Evolutionary conservation across 306 rosid species (phyloP), one percentile per base, ranked within the genome.

Genomic region (Cucurbita argyrosperma): DNA sequence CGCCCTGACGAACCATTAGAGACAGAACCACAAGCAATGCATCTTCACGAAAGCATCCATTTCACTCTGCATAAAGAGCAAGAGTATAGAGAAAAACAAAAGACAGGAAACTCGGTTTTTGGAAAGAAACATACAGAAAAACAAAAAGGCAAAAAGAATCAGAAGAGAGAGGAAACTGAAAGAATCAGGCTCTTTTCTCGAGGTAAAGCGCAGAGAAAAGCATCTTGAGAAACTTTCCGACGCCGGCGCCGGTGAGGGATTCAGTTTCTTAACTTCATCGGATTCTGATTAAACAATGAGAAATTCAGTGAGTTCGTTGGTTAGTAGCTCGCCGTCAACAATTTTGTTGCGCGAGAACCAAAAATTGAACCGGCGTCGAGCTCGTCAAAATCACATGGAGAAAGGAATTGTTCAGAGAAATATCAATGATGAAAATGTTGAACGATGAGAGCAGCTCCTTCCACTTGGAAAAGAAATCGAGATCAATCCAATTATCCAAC

Each of bases 21-120:
- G 71, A 64, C 37, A 10, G 51, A 18, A 38, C 67, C 46, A 15
- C 11, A 61, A 64, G 51, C 35, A 40, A n/a, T 18, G 71, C 50
- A 30, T n/a, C 50, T 40, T 63, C 39, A 63, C 70, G 71, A 42
- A 64, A 64, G 51, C 71, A 18, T 64, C 52, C 71, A 64, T 64
- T 42, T 64, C 52, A 18, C 52, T 64, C 71, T 42, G 71, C 30
- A 43, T 19, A 64, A 42, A 64, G 71, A 64, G 71, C 52, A 62
- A 62, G 68, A 62, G 68, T 38, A 52, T 42, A 42, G 71, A 64
- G 71, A 64, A 42, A 43, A 64, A 64, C 71, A 64, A 40, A 64
- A 18, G 71, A 64, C 71, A 42, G 10, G 71, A 18, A 64, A 64
- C 71, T 5, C 71, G 71, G 11, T 64, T 40, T 64, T 64, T 64